These are phyloP conservation scores for Verticillium albo-atrum DNA, from an alignment of 2,329 filamentous ascomycete genomes.

Conservation along the genomic window DNA sequence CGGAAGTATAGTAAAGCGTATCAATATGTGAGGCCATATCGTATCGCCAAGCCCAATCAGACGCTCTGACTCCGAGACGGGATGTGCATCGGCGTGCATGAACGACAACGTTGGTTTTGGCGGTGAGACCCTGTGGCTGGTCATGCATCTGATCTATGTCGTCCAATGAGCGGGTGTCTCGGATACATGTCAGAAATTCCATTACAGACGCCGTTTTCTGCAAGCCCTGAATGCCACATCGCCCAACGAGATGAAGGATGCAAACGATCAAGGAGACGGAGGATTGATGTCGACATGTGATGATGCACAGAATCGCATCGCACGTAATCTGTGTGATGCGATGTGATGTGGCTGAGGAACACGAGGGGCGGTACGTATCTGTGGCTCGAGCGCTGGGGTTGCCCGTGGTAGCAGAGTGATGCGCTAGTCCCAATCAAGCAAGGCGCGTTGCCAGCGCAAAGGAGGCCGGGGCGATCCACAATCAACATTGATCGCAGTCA, in stretches of 20 bases:
- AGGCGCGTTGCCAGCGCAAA: conserved; percentile 11
- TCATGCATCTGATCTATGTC: background rate
- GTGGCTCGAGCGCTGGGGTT: conserved; percentile 4
- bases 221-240: background rate
- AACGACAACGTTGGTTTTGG: background rate
- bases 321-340: no score
- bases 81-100: background rate
- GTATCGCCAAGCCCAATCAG: background rate
- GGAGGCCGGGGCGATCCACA: conserved; percentile 13
- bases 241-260: background rate
- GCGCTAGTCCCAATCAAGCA: background rate
- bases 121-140: background rate
- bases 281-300: background rate
- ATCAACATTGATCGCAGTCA: conserved; percentile 13
- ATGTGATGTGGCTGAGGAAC: background rate
- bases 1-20: no score
- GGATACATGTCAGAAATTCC: background rate
- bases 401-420: conserved; percentile 11
- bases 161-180: background rate
- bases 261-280: background rate
- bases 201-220: background rate
- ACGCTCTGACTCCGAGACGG: background rate
- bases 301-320: no score
- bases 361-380: background rate
- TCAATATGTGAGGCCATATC: background rate